Conservation (phyloP, 257 asterid species). For the Sherardia arvensis region DNA sequence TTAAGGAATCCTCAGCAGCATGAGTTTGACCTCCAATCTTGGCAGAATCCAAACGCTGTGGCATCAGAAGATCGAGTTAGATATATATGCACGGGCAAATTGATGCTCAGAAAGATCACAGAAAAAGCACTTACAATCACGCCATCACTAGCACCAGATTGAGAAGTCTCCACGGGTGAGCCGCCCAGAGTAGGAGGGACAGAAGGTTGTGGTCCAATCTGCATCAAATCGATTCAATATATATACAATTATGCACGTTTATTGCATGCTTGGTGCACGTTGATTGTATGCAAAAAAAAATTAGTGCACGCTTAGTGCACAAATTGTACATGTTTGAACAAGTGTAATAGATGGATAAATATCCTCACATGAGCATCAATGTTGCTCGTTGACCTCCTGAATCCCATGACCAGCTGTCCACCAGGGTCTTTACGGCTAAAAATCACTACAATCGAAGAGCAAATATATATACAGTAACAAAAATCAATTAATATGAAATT, state of each 20-base stretch:
- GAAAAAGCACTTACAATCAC: slow-evolving; percentile 39
- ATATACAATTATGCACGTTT: too few species aligned
- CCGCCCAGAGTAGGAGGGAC: slow-evolving; percentile 35
- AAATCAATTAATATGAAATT: neutral
- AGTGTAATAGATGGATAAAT: slow-evolving; percentile 2
- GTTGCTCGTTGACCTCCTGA: slow-evolving; percentile 68
- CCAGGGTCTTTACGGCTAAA: slow-evolving; percentile 89
- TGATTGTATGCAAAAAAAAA: too few species aligned
- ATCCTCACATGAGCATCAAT: slow-evolving; percentile 53
- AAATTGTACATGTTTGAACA: too few species aligned
- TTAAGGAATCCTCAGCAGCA: slow-evolving; percentile 43
- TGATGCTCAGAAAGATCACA: too few species aligned
- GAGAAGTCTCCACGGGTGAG: slow-evolving; percentile 43
- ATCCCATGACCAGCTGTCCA: slow-evolving; percentile 87
- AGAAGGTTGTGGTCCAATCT: slow-evolving; percentile 44
- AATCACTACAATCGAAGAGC: slow-evolving; percentile 39
- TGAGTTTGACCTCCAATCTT: slow-evolving; percentile 63
- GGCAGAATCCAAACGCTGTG: slow-evolving; percentile 12
- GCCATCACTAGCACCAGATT: slow-evolving; percentile 48
- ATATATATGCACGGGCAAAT: too few species aligned
- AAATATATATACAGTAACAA: neutral
- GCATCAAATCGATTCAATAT: slow-evolving; percentile 15
- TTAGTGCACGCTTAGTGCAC: too few species aligned
- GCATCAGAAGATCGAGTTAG: slow-evolving; percentile 13
- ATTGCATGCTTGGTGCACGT: too few species aligned